Conservation (phyloP, 129 eudicot genomes). For the Ambrosia trifida region DNA sequence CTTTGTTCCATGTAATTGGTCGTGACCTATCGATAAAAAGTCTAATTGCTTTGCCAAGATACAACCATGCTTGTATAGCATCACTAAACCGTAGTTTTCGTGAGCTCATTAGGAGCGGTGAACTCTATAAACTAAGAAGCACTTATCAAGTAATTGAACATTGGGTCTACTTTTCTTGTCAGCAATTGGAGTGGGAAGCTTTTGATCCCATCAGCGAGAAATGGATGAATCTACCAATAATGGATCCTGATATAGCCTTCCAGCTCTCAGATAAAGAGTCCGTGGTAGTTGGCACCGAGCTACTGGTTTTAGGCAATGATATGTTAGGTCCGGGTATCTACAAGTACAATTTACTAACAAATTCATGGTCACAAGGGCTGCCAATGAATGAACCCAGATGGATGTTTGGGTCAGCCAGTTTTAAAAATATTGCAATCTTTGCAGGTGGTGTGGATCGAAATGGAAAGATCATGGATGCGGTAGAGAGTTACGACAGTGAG, state of each 20-base stretch:
- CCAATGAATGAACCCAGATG: constrained; percentile 52
- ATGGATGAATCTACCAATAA: constrained; percentile 53
- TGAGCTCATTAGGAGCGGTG: too few species aligned
- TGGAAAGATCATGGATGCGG: constrained; percentile 40
- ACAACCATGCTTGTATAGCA: too few species aligned
- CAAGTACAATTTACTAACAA: constrained; percentile 46
- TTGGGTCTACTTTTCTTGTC: constrained; percentile 59
- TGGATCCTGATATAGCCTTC: constrained; percentile 41
- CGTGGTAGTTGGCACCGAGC: constrained; percentile 64
- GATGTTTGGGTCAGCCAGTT: constrained; percentile 67
- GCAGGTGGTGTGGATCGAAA: constrained; percentile 59
- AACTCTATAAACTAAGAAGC: too few species aligned
- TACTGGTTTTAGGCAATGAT: constrained; percentile 50
- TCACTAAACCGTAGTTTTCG: too few species aligned
- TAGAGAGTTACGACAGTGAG: constrained; percentile 55
- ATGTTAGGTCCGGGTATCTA: constrained; percentile 34
- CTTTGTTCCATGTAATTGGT: too few species aligned
- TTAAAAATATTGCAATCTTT: constrained; percentile 51
- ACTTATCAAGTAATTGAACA: too few species aligned
- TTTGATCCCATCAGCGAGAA: constrained; percentile 54
- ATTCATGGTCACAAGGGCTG: constrained; percentile 53
- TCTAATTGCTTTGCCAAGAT: too few species aligned
- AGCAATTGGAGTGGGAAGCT: constrained; percentile 65
- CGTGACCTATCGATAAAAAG: too few species aligned
- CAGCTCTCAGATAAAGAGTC: constrained; percentile 56